A percentile compares a stretch with the other conserved stretches of the same genome.
Evolutionary conservation across 73 alveolate species (phyloP).

Genomic region (Blepharisma japonicum): DNA sequence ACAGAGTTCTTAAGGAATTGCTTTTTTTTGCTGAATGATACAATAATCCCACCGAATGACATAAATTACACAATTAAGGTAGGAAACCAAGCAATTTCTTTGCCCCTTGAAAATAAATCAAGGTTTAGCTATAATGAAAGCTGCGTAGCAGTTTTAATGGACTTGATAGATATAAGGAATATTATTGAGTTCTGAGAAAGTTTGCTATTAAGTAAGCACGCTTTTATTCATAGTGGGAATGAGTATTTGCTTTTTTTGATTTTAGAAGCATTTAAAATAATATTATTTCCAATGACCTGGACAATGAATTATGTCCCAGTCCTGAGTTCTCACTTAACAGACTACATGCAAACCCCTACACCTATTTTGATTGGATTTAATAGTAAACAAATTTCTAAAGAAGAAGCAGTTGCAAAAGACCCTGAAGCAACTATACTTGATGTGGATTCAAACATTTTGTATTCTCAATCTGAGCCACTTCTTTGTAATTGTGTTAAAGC

Average conservation of each 20-base stretch:
- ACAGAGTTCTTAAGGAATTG: conserved; percentile 23
- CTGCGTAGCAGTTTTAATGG: conserved; percentile 8
- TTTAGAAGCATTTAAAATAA: not conserved
- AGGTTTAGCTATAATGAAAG: not conserved
- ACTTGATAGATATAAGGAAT: conserved; percentile 4
- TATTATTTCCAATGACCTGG: conserved; percentile 5
- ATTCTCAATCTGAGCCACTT: not conserved
- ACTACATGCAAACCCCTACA: not conserved
- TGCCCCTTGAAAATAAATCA: not conserved
- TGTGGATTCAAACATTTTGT: conserved; percentile 7
- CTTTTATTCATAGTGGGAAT: not conserved
- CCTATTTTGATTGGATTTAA: conserved; percentile 19
- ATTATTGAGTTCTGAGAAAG: conserved; percentile 19
- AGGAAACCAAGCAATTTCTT: not conserved
- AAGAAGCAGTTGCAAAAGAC: conserved; percentile 2
- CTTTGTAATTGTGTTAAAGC: not conserved
- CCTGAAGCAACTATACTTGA: not conserved
- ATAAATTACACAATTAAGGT: not conserved
- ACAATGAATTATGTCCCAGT: conserved; percentile 4
- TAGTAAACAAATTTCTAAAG: not conserved
- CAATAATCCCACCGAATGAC: conserved; percentile 3
- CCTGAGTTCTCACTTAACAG: not conserved
- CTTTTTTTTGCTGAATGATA: not conserved
- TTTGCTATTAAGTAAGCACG: not conserved
- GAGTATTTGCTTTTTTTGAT: not conserved